phyloP scores from a whole-genome alignment of 345 rosid genomes.

The Moricandia arvensis region DNA sequence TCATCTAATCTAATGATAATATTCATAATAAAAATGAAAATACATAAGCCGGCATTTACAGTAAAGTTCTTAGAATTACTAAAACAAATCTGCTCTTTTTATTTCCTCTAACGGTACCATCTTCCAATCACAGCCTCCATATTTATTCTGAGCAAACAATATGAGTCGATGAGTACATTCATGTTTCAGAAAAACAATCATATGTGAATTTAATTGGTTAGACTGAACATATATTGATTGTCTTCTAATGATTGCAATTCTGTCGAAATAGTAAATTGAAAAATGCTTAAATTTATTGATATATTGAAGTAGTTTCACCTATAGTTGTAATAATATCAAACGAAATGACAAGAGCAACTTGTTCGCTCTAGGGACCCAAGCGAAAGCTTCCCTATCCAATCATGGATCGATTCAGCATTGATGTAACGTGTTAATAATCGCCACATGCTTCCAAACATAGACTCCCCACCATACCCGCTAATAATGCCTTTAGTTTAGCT shows the following conservation, averaged over 20 bases:
- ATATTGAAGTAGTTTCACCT: background rate
- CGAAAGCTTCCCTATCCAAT: background rate
- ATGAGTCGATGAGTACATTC: background rate
- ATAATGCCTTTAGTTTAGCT: conserved; percentile 7
- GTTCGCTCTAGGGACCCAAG: conserved; percentile 24
- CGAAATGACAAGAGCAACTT: conserved; percentile 27
- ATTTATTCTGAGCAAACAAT: background rate
- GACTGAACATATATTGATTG: background rate
- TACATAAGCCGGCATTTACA: background rate
- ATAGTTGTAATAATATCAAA: conserved; percentile 4
- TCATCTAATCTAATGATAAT: background rate
- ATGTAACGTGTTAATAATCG: conserved; percentile 24
- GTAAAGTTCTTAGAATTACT: background rate
- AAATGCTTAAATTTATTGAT: too few species aligned
- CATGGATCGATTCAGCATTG: background rate
- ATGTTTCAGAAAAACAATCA: background rate
- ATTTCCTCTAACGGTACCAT: background rate
- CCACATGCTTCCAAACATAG: conserved; percentile 17
- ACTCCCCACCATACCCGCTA: conserved; percentile 32
- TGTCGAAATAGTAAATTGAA: background rate
- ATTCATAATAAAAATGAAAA: background rate
- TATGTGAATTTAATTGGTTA: background rate
- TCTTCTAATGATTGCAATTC: conserved; percentile 21
- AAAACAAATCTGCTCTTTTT: background rate
- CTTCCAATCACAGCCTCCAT: background rate